These are phyloP conservation scores for Pascua sp. DNA, from an alignment of 1,284 basidiomycete species.

Conservation along the genomic window DNA sequence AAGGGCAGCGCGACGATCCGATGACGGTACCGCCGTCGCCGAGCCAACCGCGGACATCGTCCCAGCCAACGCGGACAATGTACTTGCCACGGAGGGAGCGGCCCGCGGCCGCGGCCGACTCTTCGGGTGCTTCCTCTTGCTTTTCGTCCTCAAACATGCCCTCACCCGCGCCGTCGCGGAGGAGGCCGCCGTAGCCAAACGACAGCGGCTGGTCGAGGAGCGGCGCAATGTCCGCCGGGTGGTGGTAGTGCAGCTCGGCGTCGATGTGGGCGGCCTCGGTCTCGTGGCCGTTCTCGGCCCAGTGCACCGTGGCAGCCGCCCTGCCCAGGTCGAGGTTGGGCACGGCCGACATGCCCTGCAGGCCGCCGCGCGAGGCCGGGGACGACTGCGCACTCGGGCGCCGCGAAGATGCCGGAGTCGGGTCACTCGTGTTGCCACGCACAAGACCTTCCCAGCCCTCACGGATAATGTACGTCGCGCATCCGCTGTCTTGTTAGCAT, in stretches of 20 bases:
- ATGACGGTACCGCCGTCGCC: conserved; percentile 94
- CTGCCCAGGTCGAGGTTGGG: conserved; percentile 20
- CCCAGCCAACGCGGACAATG: conserved; percentile 96
- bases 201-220: conserved; percentile 55
- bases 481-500: conserved; percentile 60
- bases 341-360: conserved; percentile 6
- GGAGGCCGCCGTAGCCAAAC: conserved; percentile 85
- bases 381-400: conserved; percentile 22
- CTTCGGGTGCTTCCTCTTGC: conserved; percentile 39
- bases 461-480: conserved; percentile 86
- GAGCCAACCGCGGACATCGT: conserved; percentile 95
- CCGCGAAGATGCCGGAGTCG: conserved; percentile 33
- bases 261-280: conserved; percentile 5
- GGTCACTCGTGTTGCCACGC: conserved; percentile 53
- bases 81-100: conserved; percentile 80
- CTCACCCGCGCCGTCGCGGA: conserved; percentile 89
- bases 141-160: conserved; percentile 41
- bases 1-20: conserved; percentile 84
- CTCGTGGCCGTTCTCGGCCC: conserved; percentile 3
- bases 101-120: conserved; percentile 34
- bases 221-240: conserved; percentile 32
- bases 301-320: neutral
- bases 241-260: conserved; percentile 24
- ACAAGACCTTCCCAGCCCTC: conserved; percentile 96
- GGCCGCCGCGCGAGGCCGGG: conserved; percentile 21